Conservation (phyloP, 2,329 filamentous ascomycete genomes). For the Hymenoscyphus scutula region DNA sequence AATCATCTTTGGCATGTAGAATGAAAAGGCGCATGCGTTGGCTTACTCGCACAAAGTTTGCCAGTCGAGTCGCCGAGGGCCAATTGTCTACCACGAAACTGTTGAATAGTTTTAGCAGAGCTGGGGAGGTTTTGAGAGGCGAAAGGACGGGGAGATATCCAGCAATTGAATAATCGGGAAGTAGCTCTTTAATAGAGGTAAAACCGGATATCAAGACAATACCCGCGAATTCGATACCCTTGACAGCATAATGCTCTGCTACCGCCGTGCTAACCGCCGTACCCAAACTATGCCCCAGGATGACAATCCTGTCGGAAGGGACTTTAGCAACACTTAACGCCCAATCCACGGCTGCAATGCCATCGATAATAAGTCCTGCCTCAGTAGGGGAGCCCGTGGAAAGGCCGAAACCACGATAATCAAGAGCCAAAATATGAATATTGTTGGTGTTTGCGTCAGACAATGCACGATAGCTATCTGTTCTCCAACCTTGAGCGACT, state of each 20-base stretch:
- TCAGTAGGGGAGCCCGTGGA: constrained; percentile 81
- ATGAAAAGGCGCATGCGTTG: constrained; percentile 64
- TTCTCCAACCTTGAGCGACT: constrained; percentile 73
- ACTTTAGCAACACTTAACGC: constrained; percentile 63
- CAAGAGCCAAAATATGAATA: constrained; percentile 81
- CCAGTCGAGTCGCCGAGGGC: constrained; percentile 68
- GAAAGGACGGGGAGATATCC: constrained; percentile 77
- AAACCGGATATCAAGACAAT: constrained; percentile 80
- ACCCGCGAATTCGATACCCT: constrained; percentile 69
- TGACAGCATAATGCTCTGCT: constrained; percentile 63
- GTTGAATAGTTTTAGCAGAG: constrained; percentile 59
- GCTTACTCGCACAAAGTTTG: constrained; percentile 52
- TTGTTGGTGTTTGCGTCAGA: constrained; percentile 65
- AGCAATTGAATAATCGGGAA: constrained; percentile 73
- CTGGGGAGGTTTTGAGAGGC: constrained; percentile 67
- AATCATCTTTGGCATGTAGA: constrained; percentile 78
- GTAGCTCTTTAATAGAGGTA: constrained; percentile 67
- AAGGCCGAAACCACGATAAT: constrained; percentile 85
- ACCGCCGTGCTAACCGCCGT: constrained; percentile 79
- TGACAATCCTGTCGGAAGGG: constrained; percentile 68
- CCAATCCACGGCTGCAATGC: constrained; percentile 69
- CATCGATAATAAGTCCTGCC: constrained; percentile 76
- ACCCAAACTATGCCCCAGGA: constrained; percentile 84
- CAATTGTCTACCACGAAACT: constrained; percentile 74
- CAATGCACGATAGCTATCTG: constrained; percentile 73